Percentiles rank a stretch among this genome's conserved stretches.
phyloP scores from a whole-genome alignment of 192 early-diverging fungal genomes.

The Rhizophlyctis rosea region DNA sequence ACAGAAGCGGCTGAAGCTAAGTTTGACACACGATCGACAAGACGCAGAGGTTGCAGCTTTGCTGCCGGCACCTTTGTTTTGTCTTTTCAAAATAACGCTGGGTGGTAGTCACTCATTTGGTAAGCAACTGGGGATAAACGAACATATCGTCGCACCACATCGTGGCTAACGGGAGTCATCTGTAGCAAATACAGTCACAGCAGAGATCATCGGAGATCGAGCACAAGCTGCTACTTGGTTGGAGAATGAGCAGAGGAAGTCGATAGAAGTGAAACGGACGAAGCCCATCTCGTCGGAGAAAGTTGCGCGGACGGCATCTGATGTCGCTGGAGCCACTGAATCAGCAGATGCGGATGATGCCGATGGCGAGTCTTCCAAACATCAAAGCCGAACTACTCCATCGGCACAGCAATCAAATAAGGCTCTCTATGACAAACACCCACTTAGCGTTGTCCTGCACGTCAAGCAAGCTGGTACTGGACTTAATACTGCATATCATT shows the following conservation, averaged over 20 bases:
- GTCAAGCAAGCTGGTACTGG: background rate
- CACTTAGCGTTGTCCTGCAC: constrained; percentile 4
- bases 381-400: too few relatives aligned
- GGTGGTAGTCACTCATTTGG: constrained; percentile 11
- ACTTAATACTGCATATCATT: background rate
- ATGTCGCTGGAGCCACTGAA: constrained; percentile 17
- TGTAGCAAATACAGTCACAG: too few relatives aligned
- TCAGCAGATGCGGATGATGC: too few relatives aligned
- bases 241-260: background rate
- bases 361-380: too few relatives aligned
- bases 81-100: constrained; percentile 23
- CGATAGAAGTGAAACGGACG: background rate
- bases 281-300: background rate
- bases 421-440: background rate
- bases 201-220: background rate
- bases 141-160: too few relatives aligned
- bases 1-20: constrained; percentile 26
- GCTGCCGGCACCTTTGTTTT: constrained; percentile 28
- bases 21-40: constrained; percentile 1
- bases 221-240: background rate
- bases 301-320: constrained; percentile 13
- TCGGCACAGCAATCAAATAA: too few relatives aligned
- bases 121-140: background rate
- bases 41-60: constrained; percentile 6
- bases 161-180: too few relatives aligned